A percentile compares a stretch with the other conserved stretches of the same genome.
Evolutionary conservation across 2,329 filamentous ascomycete species (phyloP).

Genomic region (Sporothrix inflata): DNA sequence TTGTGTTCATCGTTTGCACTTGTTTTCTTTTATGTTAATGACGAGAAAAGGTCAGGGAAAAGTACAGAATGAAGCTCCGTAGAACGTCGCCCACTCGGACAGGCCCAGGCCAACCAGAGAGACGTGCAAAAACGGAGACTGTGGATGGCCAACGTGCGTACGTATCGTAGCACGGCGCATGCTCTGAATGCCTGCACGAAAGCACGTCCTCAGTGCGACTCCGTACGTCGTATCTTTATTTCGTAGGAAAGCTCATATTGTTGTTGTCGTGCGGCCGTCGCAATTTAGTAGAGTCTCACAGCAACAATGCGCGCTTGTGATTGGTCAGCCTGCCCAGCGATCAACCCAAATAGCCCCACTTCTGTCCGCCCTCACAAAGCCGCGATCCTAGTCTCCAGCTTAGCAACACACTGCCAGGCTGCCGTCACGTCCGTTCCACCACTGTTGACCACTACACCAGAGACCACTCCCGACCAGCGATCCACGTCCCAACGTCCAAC

Average conservation of each 20-base stretch:
- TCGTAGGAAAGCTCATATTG: background rate
- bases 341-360: background rate
- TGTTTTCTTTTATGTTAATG: too few relatives aligned
- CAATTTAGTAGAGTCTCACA: slow-evolving; percentile 12
- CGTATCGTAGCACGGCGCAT: background rate
- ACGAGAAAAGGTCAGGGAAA: background rate
- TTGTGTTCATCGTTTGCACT: background rate
- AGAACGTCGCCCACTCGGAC: background rate
- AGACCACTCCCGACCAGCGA: background rate
- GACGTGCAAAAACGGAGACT: background rate
- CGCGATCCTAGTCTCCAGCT: slow-evolving; percentile 11
- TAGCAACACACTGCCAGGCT: slow-evolving; percentile 6
- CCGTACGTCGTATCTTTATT: background rate
- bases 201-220: background rate
- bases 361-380: background rate
- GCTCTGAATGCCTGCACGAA: background rate
- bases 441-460: background rate
- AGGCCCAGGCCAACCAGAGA: background rate
- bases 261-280: slow-evolving; percentile 12
- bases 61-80: too few relatives aligned
- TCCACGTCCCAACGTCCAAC: background rate
- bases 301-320: background rate
- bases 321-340: background rate
- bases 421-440: slow-evolving; percentile 1
- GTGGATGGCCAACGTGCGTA: background rate